Conservation (phyloP, 441 rosid genomes). For the Eutrema salsugineum region DNA sequence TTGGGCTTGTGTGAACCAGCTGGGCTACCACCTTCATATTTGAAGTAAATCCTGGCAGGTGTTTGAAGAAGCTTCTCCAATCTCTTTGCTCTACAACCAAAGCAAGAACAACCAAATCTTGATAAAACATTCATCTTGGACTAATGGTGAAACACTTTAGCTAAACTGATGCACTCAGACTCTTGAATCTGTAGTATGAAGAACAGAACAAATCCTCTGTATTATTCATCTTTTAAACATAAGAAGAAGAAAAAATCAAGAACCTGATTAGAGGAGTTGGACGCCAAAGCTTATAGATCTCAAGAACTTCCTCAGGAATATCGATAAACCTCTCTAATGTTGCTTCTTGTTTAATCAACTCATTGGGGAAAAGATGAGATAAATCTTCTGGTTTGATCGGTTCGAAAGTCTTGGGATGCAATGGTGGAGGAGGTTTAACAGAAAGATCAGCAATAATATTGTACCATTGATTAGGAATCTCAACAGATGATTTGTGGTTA, state of each 20-base stretch:
- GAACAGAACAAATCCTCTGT: not conserved
- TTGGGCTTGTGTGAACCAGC: slow-evolving; percentile 98
- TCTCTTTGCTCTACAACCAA: slow-evolving; percentile 73
- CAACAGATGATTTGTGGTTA: slow-evolving; percentile 17
- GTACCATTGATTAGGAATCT: slow-evolving; percentile 81
- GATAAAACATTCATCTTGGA: not conserved
- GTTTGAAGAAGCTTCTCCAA: slow-evolving; percentile 86
- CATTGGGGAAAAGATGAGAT: slow-evolving; percentile 74
- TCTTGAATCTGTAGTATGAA: not conserved
- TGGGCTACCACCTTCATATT: slow-evolving; percentile 93
- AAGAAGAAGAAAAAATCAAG: too few relatives aligned
- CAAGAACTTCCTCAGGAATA: slow-evolving; percentile 86
- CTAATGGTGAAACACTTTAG: not conserved
- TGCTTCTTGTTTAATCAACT: slow-evolving; percentile 80
- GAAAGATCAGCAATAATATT: slow-evolving; percentile 79
- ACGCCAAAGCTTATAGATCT: slow-evolving; percentile 84
- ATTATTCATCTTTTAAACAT: too few relatives aligned
- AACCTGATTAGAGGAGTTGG: slow-evolving; percentile 94
- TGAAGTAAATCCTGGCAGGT: slow-evolving; percentile 89
- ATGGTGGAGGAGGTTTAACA: slow-evolving; percentile 75
- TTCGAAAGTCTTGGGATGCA: slow-evolving; percentile 75
- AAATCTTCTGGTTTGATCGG: slow-evolving; percentile 77
- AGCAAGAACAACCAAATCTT: not conserved
- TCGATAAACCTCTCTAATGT: slow-evolving; percentile 65
- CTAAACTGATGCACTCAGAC: not conserved